phyloP scores from a whole-genome alignment of 108 stramenopile genomes.

The Chaetoceros tenuissimus region DNA sequence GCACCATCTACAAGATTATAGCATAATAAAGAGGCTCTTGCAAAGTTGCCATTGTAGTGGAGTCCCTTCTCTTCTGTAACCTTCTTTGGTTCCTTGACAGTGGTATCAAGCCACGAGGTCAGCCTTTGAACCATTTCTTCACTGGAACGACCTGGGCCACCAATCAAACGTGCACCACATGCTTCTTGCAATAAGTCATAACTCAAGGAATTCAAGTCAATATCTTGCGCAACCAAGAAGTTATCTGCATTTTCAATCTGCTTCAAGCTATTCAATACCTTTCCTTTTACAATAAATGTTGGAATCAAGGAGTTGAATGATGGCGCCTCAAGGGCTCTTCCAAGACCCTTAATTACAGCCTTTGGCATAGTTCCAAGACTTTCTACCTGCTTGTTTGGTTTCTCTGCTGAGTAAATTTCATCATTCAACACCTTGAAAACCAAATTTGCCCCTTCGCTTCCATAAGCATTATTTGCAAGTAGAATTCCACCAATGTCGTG shows the following conservation, averaged over 20 bases:
- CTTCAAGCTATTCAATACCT: constrained; percentile 35
- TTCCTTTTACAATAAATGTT: constrained; percentile 48
- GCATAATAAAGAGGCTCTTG: constrained; percentile 49
- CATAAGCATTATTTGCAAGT: constrained; percentile 11
- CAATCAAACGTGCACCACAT: constrained; percentile 64
- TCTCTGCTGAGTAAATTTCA: constrained; percentile 24
- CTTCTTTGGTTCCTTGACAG: constrained; percentile 28
- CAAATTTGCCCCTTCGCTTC: constrained; percentile 23
- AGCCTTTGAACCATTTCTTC: constrained; percentile 50
- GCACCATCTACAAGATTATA: constrained; percentile 52
- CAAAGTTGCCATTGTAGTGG: constrained; percentile 71
- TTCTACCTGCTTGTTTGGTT: constrained; percentile 17
- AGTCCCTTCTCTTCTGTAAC: neutral
- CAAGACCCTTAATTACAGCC: constrained; percentile 47
- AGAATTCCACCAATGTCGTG: neutral
- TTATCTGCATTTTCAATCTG: constrained; percentile 58
- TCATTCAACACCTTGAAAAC: constrained; percentile 25
- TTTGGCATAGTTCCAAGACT: constrained; percentile 33
- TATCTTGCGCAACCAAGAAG: constrained; percentile 46
- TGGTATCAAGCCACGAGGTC: constrained; percentile 42
- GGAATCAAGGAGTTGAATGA: constrained; percentile 38
- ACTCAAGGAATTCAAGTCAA: constrained; percentile 33
- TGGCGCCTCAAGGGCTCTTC: constrained; percentile 26
- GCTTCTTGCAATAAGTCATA: constrained; percentile 44
- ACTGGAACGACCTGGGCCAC: constrained; percentile 34